Percentiles rank a stretch among this genome's conserved stretches.
phyloP scores from a whole-genome alignment of 2,329 filamentous ascomycete species.

The Aspergillus ochraceoroseus region DNA sequence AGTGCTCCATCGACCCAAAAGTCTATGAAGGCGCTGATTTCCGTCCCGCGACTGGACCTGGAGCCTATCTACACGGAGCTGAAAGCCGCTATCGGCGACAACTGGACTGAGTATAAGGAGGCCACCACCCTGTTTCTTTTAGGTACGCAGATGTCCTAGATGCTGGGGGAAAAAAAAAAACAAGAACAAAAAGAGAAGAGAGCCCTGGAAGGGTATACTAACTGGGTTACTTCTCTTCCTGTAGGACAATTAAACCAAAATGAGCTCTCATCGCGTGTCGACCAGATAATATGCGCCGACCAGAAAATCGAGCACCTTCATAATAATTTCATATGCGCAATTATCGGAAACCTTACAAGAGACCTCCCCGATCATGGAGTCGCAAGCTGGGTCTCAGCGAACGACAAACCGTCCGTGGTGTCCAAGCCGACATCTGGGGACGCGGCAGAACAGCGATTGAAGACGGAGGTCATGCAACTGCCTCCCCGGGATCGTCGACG shows the following conservation, averaged over 20 bases:
- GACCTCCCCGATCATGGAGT: constrained; percentile 60
- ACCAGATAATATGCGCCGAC: constrained; percentile 52
- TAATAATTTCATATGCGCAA: constrained; percentile 57
- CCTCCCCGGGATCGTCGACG: constrained; percentile 56
- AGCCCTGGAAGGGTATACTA: too few species aligned
- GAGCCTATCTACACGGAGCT: constrained; percentile 60
- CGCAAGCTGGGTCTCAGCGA: constrained; percentile 60
- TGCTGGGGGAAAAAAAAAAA: too few species aligned
- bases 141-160: constrained; percentile 41
- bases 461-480: constrained; percentile 60
- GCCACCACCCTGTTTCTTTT: constrained; percentile 54
- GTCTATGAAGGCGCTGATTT: constrained; percentile 48
- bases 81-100: constrained; percentile 55
- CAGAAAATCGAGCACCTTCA: constrained; percentile 55
- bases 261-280: constrained; percentile 55
- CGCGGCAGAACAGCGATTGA: constrained; percentile 58
- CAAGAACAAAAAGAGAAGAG: too few species aligned
- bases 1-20: constrained; percentile 40
- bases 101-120: constrained; percentile 59
- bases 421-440: constrained; percentile 54
- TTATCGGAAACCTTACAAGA: constrained; percentile 56
- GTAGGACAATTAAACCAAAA: constrained; percentile 57
- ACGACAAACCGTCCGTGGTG: constrained; percentile 49
- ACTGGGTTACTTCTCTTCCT: constrained; percentile 22
- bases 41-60: constrained; percentile 58